Evolutionary conservation across 2,329 filamentous ascomycete genomes (phyloP).

Genomic region (Epichloe typhina): DNA sequence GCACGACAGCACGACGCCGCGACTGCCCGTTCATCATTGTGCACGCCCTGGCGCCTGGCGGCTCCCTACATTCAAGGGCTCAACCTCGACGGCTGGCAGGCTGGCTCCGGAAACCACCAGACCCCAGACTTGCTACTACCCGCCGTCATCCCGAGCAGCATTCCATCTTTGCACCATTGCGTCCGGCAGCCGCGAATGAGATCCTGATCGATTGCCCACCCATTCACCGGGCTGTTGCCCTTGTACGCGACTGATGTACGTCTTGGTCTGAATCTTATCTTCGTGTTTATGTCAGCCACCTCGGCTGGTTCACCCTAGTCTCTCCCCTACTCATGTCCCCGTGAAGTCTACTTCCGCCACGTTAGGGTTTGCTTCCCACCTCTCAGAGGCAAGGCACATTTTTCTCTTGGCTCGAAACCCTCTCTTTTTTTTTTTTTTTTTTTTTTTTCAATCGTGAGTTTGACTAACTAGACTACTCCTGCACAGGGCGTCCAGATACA

Average conservation of each 20-base stretch:
- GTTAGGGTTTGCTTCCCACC: background rate
- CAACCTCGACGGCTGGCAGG: background rate
- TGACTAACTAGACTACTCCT: slow-evolving; percentile 3
- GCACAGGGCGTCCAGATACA: slow-evolving; percentile 40
- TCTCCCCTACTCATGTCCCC: background rate
- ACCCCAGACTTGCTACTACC: background rate
- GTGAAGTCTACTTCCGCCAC: slow-evolving; percentile 1
- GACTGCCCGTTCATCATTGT: background rate
- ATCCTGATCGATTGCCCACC: slow-evolving; percentile 1
- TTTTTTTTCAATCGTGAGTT: background rate
- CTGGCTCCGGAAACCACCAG: background rate
- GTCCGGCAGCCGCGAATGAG: slow-evolving; percentile 1
- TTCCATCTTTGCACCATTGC: background rate
- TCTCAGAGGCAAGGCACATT: background rate
- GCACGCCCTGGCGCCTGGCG: background rate
- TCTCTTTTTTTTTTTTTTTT: background rate
- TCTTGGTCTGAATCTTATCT: background rate
- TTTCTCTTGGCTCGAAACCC: background rate
- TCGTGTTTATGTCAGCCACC: background rate
- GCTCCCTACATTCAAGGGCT: background rate
- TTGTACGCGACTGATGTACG: slow-evolving; percentile 3
- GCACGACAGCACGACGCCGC: background rate
- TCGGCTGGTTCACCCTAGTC: background rate
- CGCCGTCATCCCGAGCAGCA: background rate
- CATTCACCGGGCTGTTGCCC: slow-evolving; percentile 3